Base-by-base conservation (phyloP, 805 yeast genomes). In the Maudiozyma serrabonitensis region DNA sequence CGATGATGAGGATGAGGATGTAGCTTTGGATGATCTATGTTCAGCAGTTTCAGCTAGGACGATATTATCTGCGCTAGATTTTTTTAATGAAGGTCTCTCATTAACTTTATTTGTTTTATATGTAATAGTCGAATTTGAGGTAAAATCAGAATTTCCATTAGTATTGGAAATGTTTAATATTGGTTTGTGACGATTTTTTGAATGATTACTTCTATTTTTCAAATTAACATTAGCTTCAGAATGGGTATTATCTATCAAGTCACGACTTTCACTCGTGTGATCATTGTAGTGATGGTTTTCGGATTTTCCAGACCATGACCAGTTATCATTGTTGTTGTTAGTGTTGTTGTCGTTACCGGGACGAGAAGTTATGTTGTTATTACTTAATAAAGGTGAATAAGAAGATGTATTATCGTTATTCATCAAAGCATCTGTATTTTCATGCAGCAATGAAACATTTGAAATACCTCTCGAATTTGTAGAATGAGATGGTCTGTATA, bases 161-260 rank as follows among this genome's bases (percentile, higher is more conserved):
- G 41, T 21, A n/a, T 25, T 42, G 11, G 31, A 7, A 18, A 44
- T 16, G 16, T 21, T 45, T n/a, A 55, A 47, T 12, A 61, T 53
- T 32, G 64, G 64, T 16, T 50, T 46, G 47, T 69, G 72, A 51
- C 72, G 63, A 49, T 68, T 67, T 48, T 70, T 62, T 3, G 71
- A 57, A 49, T 69, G 72, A 47, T 68, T 68, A 8, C 56, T 54
- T 46, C 56, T 55, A 19, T 50, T 55, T 25, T 37, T 45, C 3
- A 31, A n/a, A 16, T 42, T 34, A 3, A 15, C 16, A 25, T 15
- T 43, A 11, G 46, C 41, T 31, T 38, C 13, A 21, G 49, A 35
- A 11, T 34, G 15, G 2, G 49, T 15, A 34, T 46, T 46, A 34
- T 46, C 49, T 13, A 46, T 35, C 16, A 41, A 21, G 13, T 47